Base-by-base conservation (phyloP, 1,284 basidiomycete genomes). In the Bjerkandera adusta region DNA sequence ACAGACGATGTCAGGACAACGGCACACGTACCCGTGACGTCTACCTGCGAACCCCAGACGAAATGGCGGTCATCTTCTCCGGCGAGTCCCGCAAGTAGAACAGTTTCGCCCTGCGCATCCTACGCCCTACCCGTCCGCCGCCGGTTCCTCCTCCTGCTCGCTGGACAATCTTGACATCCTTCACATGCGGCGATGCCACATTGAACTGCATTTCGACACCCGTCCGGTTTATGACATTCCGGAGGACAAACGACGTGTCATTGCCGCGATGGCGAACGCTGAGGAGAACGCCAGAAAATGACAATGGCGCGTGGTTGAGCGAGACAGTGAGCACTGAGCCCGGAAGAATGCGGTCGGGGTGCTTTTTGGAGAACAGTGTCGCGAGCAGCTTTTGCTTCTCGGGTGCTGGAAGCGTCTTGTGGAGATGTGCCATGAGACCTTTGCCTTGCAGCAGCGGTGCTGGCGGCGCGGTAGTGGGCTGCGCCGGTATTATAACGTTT, bases 161-260 rank as follows among this genome's bases (percentile, higher is more conserved):
- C 68, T 80, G 76, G 46, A 87, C 64, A 43, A 96, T 71, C 68
- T 83, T 84, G 66, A 97, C 86, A 48, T 86, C 82, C 73, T 91
- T 92, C 66, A 97, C 64, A 63, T 89, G 79, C 24, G 94, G 93
- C 43, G 84, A 88, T 62, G 81, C 83, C 51, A 86, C 81, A 62
- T 85, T 92, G 69, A 91, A 90, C 60, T 85, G 86, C 84, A 92
- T 86, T 72, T 97, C 93, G 29, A 95, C 85, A 13, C 92, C 93
- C 8, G 86, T 90, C 55, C 89, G 77, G 58, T 92, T 88, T 48
- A 97, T 78, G 56, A 96, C 79, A 68, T 96, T 97, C 52, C 94
- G 78, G 41, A 97, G 67, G 40, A 83, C 73, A 62, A 97, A 90
- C 27, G 81, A 84, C 20, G 91, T 92, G 68, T 91, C 89, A 22